These are phyloP conservation scores for Coemansia sp. DNA, from an alignment of 192 early-diverging fungal species.

Conservation along the genomic window DNA sequence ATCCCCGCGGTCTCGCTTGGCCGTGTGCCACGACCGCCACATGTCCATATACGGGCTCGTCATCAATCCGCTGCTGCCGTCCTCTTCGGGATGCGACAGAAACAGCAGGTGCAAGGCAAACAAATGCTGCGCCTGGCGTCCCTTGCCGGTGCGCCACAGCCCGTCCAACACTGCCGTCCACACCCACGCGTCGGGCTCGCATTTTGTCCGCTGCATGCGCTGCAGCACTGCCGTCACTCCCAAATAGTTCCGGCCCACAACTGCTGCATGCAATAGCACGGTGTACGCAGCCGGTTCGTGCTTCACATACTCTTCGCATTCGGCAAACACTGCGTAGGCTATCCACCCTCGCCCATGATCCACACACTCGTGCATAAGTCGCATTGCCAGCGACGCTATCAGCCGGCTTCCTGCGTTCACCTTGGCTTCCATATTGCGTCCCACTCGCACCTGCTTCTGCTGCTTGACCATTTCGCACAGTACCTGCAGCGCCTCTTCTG, in stretches of 20 bases:
- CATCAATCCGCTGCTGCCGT: too few relatives aligned
- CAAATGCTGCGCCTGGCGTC: constrained; percentile 17
- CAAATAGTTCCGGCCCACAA: constrained; percentile 7
- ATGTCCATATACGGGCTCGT: too few relatives aligned
- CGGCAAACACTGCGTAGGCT: constrained; percentile 10
- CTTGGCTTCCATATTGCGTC: too few relatives aligned
- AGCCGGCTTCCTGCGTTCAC: background rate
- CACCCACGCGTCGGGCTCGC: constrained; percentile 17
- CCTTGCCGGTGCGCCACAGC: constrained; percentile 18
- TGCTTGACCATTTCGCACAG: too few relatives aligned
- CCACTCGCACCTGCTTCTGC: too few relatives aligned
- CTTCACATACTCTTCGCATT: constrained; percentile 10
- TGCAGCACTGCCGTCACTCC: constrained; percentile 6
- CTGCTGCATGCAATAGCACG: constrained; percentile 15
- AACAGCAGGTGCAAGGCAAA: constrained; percentile 40
- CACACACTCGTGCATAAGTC: constrained; percentile 20
- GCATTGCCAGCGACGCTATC: constrained; percentile 15
- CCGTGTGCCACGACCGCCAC: too few relatives aligned
- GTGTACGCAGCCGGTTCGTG: constrained; percentile 20
- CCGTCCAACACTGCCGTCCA: constrained; percentile 36
- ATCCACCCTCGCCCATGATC: background rate
- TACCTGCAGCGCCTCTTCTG: too few relatives aligned
- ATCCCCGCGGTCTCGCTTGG: background rate
- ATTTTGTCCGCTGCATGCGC: constrained; percentile 11
- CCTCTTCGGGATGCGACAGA: constrained; percentile 9